phyloP scores from a whole-genome alignment of 441 rosid species.

The Euphorbia corollata region DNA sequence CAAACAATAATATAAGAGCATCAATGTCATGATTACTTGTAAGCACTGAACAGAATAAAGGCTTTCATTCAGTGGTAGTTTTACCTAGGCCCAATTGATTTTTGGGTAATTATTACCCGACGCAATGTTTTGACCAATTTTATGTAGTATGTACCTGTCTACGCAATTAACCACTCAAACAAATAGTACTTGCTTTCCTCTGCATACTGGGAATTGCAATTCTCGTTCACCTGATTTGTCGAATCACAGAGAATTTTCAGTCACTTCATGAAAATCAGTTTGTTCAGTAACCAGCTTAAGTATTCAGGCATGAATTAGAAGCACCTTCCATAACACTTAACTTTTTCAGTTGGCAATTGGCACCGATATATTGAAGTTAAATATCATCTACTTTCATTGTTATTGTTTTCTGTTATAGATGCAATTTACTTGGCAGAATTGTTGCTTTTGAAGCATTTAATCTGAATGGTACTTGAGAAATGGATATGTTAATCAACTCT shows the following conservation, averaged over 20 bases:
- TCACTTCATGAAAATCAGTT: neutral
- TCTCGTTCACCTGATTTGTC: neutral
- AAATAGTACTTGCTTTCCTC: neutral
- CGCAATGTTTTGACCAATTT: neutral
- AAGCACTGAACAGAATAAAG: neutral
- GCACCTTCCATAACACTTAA: neutral
- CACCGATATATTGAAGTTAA: neutral
- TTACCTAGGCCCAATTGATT: neutral
- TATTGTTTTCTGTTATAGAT: neutral
- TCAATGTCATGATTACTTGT: neutral
- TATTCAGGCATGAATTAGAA: neutral
- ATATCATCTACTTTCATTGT: neutral
- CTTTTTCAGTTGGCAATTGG: neutral
- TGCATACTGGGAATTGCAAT: neutral
- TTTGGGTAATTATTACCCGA: neutral
- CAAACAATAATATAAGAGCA: neutral
- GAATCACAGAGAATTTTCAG: neutral
- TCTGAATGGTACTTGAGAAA: neutral
- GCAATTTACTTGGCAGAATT: neutral
- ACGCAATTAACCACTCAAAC: neutral
- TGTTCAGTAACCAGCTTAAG: neutral
- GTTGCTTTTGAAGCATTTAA: neutral
- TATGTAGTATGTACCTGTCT: neutral
- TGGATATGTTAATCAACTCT: neutral
- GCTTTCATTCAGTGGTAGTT: neutral